phyloP scores from a whole-genome alignment of 1,284 basidiomycete species.

The Apiotrichum porosum region DNA sequence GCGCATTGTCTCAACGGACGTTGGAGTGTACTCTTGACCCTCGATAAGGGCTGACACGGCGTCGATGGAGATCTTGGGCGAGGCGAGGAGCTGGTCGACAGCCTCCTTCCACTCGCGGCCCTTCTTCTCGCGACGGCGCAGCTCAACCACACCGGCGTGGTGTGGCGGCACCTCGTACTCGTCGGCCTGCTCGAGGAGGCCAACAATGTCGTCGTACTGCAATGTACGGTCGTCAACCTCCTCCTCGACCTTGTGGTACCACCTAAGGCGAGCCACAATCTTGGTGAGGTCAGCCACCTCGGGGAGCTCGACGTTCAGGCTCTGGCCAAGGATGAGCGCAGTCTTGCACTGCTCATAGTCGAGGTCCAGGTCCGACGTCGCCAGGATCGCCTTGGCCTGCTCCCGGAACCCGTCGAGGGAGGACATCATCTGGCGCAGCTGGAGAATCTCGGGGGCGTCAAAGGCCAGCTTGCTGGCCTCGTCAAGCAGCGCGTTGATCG shows the following conservation, averaged over 20 bases:
- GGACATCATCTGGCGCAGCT: slow-evolving; percentile 34
- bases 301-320: slow-evolving; percentile 42
- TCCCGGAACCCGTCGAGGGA: slow-evolving; percentile 35
- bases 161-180: slow-evolving; percentile 28
- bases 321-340: slow-evolving; percentile 39
- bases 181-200: slow-evolving; percentile 33
- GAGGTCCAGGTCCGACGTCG: slow-evolving; percentile 30
- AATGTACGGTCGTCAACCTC: slow-evolving; percentile 43
- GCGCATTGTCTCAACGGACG: slow-evolving; percentile 27
- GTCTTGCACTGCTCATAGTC: slow-evolving; percentile 32
- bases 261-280: slow-evolving; percentile 38
- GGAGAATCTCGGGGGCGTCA: slow-evolving; percentile 43
- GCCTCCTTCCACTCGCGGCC: slow-evolving; percentile 27
- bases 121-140: slow-evolving; percentile 22
- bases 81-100: slow-evolving; percentile 21
- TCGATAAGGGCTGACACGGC: slow-evolving; percentile 27
- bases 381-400: slow-evolving; percentile 32
- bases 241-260: slow-evolving; percentile 40
- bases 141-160: slow-evolving; percentile 31
- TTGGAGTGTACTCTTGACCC: slow-evolving; percentile 27
- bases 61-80: slow-evolving; percentile 24
- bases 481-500: slow-evolving; percentile 27
- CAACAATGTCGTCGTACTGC: slow-evolving; percentile 36
- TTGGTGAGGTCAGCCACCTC: slow-evolving; percentile 32
- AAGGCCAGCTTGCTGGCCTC: slow-evolving; percentile 42